Percentiles rank a stretch among this genome's conserved stretches.
These are phyloP conservation scores for Cordyceps fumosorosea DNA, from an alignment of 2,329 filamentous ascomycete species.

Conservation along the genomic window DNA sequence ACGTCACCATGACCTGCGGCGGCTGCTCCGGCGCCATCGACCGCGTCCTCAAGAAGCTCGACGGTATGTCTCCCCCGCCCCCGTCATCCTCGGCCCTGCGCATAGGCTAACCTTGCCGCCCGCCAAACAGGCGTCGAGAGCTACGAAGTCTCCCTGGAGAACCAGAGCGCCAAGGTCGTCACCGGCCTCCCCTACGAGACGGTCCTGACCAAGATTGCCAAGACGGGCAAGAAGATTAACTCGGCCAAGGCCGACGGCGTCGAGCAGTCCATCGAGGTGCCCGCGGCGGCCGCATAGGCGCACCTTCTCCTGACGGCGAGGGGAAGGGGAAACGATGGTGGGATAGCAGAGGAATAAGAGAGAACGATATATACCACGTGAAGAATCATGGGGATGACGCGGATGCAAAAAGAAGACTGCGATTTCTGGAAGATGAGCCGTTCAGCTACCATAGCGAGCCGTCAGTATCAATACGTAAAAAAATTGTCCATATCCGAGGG, in stretches of 20 bases:
- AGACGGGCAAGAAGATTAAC: conserved; percentile 91
- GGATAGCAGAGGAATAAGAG: not conserved
- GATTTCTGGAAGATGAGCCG: not conserved
- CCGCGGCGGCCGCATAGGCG: conserved; percentile 24
- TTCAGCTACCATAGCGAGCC: not conserved
- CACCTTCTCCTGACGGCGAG: too few relatives aligned
- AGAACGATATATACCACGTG: not conserved
- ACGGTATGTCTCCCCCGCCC: conserved; percentile 51
- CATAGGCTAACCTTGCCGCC: conserved; percentile 10
- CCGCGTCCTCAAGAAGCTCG: conserved; percentile 84
- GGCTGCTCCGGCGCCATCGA: conserved; percentile 95
- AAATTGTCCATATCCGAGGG: not conserved
- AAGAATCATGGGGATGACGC: not conserved
- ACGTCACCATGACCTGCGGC: conserved; percentile 87
- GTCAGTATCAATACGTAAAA: not conserved
- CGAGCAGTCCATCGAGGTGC: conserved; percentile 42
- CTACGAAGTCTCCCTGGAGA: conserved; percentile 82
- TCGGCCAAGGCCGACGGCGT: conserved; percentile 62
- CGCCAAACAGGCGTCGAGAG: conserved; percentile 64
- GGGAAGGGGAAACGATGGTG: not conserved
- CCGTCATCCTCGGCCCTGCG: not conserved
- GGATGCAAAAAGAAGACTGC: not conserved
- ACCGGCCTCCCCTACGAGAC: conserved; percentile 70
- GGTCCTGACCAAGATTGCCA: conserved; percentile 82
- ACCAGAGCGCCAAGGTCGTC: conserved; percentile 72